Conservation (phyloP, 164 flowering plant species). For the Brasenia schreberi region DNA sequence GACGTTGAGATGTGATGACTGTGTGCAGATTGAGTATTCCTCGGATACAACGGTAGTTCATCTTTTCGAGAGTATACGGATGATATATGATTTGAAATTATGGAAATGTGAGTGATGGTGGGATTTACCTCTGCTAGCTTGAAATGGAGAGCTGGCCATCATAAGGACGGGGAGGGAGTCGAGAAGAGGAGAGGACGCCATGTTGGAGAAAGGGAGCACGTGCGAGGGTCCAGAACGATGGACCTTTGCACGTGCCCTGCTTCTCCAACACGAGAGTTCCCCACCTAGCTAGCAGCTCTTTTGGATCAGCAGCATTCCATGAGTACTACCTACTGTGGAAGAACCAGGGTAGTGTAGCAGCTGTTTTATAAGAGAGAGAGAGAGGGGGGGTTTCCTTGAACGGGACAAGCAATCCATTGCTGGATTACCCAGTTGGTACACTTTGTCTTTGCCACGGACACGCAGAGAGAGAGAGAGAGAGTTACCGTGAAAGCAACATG, state of each 20-base stretch:
- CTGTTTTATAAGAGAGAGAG: conserved; percentile 3
- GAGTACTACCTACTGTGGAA: not conserved
- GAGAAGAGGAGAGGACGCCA: conserved; percentile 16
- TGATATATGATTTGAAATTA: no score
- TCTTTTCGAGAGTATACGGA: no score
- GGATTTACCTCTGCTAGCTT: no score
- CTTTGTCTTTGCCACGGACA: not conserved
- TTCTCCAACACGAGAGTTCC: conserved; percentile 77
- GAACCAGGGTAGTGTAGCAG: conserved; percentile 1
- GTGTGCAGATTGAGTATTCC: no score
- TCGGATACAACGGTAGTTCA: no score
- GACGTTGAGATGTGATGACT: no score
- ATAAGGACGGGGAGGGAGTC: not conserved
- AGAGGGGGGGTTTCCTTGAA: conserved; percentile 25
- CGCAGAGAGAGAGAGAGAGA: not conserved
- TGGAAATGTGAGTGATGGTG: no score
- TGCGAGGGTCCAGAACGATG: conserved; percentile 12
- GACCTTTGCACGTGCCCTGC: conserved; percentile 89
- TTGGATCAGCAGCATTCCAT: not conserved
- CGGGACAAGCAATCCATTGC: conserved; percentile 9
- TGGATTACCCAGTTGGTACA: not conserved
- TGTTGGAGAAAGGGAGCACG: conserved; percentile 57
- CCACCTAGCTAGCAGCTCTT: conserved; percentile 11
- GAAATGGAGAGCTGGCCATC: not conserved
- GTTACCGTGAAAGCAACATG: not conserved